Evolutionary conservation across 2,329 filamentous ascomycete genomes (phyloP).

Genomic region (Cucurbitaria berberidis): DNA sequence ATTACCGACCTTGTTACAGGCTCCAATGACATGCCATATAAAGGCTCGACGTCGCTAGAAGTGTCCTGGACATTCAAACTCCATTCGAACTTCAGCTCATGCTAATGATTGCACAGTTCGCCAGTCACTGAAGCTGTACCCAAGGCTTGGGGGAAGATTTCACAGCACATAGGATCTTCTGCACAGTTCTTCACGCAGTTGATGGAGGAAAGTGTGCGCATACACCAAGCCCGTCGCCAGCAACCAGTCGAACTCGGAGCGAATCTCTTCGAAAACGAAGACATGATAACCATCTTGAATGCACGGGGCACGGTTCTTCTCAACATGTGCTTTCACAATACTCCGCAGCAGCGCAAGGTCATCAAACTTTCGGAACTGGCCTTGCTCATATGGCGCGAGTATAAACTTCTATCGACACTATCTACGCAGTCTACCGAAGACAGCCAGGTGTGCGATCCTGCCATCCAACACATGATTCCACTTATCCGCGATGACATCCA

Average conservation of each 20-base stretch:
- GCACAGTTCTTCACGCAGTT: neutral
- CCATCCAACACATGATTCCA: neutral
- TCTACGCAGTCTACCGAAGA: neutral
- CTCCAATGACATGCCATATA: neutral
- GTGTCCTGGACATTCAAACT: neutral
- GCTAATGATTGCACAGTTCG: neutral
- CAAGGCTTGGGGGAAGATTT: neutral
- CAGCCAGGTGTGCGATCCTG: neutral
- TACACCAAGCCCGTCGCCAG: neutral
- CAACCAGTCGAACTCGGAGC: neutral
- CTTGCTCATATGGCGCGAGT: neutral
- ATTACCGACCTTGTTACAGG: neutral
- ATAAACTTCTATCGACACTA: neutral
- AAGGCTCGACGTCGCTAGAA: neutral
- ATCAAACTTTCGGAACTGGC: neutral
- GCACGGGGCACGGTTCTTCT: conserved; percentile 6
- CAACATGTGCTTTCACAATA: conserved; percentile 1
- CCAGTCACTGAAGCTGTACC: too few species aligned
- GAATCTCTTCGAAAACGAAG: neutral
- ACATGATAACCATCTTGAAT: conserved; percentile 6
- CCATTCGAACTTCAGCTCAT: neutral
- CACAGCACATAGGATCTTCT: neutral
- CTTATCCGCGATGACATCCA: conserved; percentile 3
- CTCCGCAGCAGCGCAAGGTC: neutral
- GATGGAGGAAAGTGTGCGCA: neutral